These are phyloP conservation scores for Porphyrellus sp. DNA, from an alignment of 1,284 basidiomycete genomes.

Conservation along the genomic window DNA sequence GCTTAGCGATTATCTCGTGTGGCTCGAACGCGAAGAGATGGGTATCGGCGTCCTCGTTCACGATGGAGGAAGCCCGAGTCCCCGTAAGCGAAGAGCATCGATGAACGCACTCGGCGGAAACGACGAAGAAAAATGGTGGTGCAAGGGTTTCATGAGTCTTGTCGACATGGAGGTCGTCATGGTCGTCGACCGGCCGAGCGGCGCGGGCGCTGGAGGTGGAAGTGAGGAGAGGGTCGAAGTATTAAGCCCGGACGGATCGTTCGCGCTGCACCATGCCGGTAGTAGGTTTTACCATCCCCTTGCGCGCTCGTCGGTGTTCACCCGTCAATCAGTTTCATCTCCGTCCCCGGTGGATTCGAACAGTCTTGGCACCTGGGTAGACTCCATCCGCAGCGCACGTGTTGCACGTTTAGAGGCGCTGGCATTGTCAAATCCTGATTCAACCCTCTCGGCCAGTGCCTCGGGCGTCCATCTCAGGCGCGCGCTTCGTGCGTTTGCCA, in stretches of 20 bases:
- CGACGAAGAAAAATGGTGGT: conserved; percentile 59
- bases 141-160: conserved; percentile 64
- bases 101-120: conserved; percentile 17
- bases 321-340: conserved; percentile 5
- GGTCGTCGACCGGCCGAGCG: conserved; percentile 42
- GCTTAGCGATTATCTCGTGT: conserved; percentile 78
- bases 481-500: conserved; percentile 64
- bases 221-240: conserved; percentile 63
- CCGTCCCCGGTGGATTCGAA: conserved; percentile 4
- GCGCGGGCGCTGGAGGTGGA: conserved; percentile 6
- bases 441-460: conserved; percentile 73
- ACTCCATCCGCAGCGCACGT: conserved; percentile 70
- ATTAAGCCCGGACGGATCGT: conserved; percentile 73
- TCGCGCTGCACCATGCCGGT: conserved; percentile 58
- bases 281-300: conserved; percentile 37
- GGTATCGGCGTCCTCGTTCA: conserved; percentile 14
- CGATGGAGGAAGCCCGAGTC: conserved; percentile 19
- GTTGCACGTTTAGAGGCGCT: conserved; percentile 63
- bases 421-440: conserved; percentile 67
- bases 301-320: background rate
- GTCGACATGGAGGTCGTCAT: conserved; percentile 74
- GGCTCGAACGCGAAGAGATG: conserved; percentile 55
- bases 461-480: conserved; percentile 72
- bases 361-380: conserved; percentile 51
- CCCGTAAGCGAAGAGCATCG: conserved; percentile 24